Conservation (phyloP, 805 yeast genomes). For the Monosporozyma yasuniensis region DNA sequence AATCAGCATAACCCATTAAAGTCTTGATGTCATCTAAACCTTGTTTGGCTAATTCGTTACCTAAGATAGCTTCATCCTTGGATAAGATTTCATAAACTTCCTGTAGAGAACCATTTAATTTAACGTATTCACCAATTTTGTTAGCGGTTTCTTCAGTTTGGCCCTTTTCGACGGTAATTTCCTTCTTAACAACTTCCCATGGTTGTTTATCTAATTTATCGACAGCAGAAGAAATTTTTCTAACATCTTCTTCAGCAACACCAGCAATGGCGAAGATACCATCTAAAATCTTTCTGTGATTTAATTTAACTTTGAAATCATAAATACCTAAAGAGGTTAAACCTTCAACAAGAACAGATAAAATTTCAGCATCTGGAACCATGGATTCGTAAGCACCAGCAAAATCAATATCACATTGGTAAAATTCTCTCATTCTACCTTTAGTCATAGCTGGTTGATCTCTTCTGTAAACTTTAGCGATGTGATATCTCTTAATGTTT, state of each 20-base stretch:
- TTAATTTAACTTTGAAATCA: conserved; percentile 85
- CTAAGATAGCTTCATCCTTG: conserved; percentile 46
- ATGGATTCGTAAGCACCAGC: conserved; percentile 89
- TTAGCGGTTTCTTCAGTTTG: conserved; percentile 91
- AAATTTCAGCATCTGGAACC: conserved; percentile 93
- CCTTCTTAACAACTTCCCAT: conserved; percentile 89
- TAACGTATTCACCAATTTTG: conserved; percentile 84
- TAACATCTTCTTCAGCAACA: conserved; percentile 85
- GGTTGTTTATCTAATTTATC: conserved; percentile 93
- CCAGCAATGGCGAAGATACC: conserved; percentile 95
- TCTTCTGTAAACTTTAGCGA: conserved; percentile 97
- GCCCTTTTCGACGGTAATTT: conserved; percentile 84
- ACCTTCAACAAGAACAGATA: conserved; percentile 78
- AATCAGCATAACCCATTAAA: conserved; percentile 69
- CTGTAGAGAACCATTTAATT: conserved; percentile 65
- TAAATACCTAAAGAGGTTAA: conserved; percentile 71
- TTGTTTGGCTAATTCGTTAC: conserved; percentile 63
- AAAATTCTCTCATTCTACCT: conserved; percentile 99
- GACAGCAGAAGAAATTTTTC: conserved; percentile 89
- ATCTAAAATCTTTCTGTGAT: conserved; percentile 92
- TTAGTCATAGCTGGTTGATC: conserved; percentile 99
- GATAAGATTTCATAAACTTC: conserved; percentile 51
- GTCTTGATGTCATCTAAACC: conserved; percentile 77
- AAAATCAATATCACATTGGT: conserved; percentile 96
- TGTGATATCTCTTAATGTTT: conserved; percentile 86